Evolutionary conservation across 179 eudicot genomes (phyloP), one percentile per base, ranked within the genome.

Genomic region (Heliamphora pulchella): DNA sequence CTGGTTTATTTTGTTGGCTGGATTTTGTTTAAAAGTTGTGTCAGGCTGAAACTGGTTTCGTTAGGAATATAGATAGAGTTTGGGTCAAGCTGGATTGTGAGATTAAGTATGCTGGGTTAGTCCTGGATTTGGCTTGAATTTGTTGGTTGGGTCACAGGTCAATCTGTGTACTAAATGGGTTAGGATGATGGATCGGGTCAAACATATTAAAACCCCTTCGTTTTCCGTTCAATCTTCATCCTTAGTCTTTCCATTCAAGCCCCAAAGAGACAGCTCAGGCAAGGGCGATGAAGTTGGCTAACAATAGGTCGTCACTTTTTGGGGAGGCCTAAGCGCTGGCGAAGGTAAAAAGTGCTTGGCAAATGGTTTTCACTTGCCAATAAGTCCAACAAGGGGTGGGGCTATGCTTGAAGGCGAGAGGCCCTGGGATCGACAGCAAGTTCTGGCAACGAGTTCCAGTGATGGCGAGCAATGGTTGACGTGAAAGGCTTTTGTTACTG

Each of bases 101-200:
- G n/a, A 68, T 68, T 44, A 68, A 68, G 51, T 68, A 68, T 43
- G 44, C 72, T 68, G 72, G 51, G 4, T 70, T 47, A 51, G 54
- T 70, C 55, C 31, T 47, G 54, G 14, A 70, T 70, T 46, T 46
- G 74, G 53, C 51, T 46, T 46, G 54, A 70, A 70, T 46, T 44
- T 70, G 54, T 46, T 46, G 50, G 15, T 5, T 46, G 15, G 51
- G 54, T 70, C 53, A 68, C 3, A 10, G 74, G 55, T 13, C 54
- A 70, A 70, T 17, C 8, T 46, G 31, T 44, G 74, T 70, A 15
- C 13, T 11, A 46, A 70, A 44, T 44, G 13, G 22, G 31, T 70
- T 2, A 6, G 53, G 22, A 46, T 70, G 74, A 44, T 46, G 7
- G 53, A 22, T 70, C 3, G 54, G 54, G 20, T 69, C 22, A 44